Conservation (phyloP, 2,329 filamentous ascomycete genomes). For the Aspergillus hortae region DNA sequence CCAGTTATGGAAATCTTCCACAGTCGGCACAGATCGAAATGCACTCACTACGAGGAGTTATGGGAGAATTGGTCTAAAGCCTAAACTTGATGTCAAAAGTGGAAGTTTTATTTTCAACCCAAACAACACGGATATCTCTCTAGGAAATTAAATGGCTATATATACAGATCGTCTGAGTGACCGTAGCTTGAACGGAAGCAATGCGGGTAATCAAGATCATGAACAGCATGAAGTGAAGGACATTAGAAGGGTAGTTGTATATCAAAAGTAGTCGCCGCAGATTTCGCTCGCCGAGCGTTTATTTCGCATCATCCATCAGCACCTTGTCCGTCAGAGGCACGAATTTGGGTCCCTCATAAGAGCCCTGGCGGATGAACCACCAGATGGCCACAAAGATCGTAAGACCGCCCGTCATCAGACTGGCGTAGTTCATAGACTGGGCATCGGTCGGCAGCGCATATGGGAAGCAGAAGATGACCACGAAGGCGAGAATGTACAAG, state of each 20-base stretch:
- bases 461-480: constrained; percentile 60
- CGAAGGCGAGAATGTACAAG: constrained; percentile 53
- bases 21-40: neutral
- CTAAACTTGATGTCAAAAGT: neutral
- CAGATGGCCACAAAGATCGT: constrained; percentile 49
- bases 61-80: too few relatives aligned
- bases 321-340: constrained; percentile 33
- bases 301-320: constrained; percentile 29
- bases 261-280: neutral
- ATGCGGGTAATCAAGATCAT: neutral
- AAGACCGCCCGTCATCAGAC: constrained; percentile 51
- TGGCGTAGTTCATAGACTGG: constrained; percentile 53
- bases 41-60: neutral
- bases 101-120: neutral
- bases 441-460: constrained; percentile 45
- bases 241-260: neutral
- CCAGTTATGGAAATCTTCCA: neutral
- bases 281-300: neutral
- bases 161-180: neutral
- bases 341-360: constrained; percentile 36
- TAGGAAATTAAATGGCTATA: constrained; percentile 1
- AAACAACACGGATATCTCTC: neutral
- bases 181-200: neutral
- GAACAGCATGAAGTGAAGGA: neutral
- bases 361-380: constrained; percentile 37